Evolutionary conservation across 2,329 filamentous ascomycete genomes (phyloP), one percentile per base, ranked within the genome.

Genomic region (Talaromyces sp.): DNA sequence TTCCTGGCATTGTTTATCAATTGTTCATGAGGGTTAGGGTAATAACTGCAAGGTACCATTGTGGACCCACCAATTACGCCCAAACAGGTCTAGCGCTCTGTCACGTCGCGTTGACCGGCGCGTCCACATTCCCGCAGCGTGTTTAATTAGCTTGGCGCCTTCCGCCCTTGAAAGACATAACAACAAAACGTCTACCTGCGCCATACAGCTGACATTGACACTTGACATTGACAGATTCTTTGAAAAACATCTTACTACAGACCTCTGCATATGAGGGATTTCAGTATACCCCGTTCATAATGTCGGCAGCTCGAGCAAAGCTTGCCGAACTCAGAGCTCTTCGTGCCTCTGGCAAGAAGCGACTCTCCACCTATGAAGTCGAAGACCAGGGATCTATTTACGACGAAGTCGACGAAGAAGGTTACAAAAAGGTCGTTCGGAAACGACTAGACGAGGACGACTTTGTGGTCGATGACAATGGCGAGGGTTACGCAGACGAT

Each of bases 401-500:
- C 79, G 95, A 98, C 66, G 93, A 96, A 71, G 92, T 99, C 55
- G 93, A 98, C 72, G 95, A 99, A 71, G 93, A 95, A 71, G 90
- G 91, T 58, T 99, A 99, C 82, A 97, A 97, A 81, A 96, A 96
- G 75, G 89, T 98, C 68, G 92, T 99, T 14, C 86, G 95, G 46
- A 87, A 89, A 62, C 88, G 95, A 54, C 82, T 99, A 58, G 91
- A 98, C 72, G 84, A 96, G 71, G 95, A 99, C 70, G 95, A 99
- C 79, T 99, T 99, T 72, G 93, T 99, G 59, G 93, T 99, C 64
- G 95, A 98, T 80, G 95, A 99, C 79, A 96, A 97, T 80, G 93
- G 93, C 72, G 92, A 93, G 74, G 93, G 95, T 40, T 99, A 99
- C 72, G 93, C 92, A 67, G 93, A 98, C 74, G 95, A 98, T 73